Conservation (phyloP, 2,329 filamentous ascomycete species). For the Aspergillus jensenii region DNA sequence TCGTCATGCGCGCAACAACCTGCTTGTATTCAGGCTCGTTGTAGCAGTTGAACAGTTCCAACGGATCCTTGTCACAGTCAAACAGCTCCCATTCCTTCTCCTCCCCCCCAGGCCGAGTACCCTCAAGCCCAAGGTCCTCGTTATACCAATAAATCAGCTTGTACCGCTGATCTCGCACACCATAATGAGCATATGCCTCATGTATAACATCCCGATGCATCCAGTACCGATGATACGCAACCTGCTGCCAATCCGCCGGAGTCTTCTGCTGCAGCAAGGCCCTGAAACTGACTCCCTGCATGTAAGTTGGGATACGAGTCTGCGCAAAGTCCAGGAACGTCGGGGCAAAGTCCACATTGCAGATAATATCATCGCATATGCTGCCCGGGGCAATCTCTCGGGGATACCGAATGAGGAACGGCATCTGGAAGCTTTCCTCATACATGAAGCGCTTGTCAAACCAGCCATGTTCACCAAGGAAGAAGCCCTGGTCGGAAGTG, state of each 20-base stretch:
- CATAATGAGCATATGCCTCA: slow-evolving; percentile 54
- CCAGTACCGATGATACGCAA: slow-evolving; percentile 58
- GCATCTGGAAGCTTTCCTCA: slow-evolving; percentile 59
- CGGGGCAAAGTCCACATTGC: slow-evolving; percentile 57
- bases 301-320: slow-evolving; percentile 46
- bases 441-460: slow-evolving; percentile 62
- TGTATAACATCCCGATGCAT: slow-evolving; percentile 56
- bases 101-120: slow-evolving; percentile 38
- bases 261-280: slow-evolving; percentile 37
- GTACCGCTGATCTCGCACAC: slow-evolving; percentile 52
- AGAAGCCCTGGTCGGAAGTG: slow-evolving; percentile 57
- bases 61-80: slow-evolving; percentile 51
- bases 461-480: slow-evolving; percentile 58
- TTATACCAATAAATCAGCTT: slow-evolving; percentile 61
- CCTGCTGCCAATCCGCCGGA: slow-evolving; percentile 50
- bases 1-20: slow-evolving; percentile 43
- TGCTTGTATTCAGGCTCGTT: slow-evolving; percentile 37
- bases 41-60: slow-evolving; percentile 53
- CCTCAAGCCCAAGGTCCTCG: slow-evolving; percentile 48
- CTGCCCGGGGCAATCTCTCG: slow-evolving; percentile 39
- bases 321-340: slow-evolving; percentile 51
- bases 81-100: slow-evolving; percentile 57
- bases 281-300: slow-evolving; percentile 53
- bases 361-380: slow-evolving; percentile 51
- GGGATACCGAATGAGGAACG: slow-evolving; percentile 52